A percentile compares a stretch with the other conserved stretches of the same genome.
These are phyloP conservation scores for Saprolegnia diclina DNA, from an alignment of 352 stramenopile species.

Conservation along the genomic window DNA sequence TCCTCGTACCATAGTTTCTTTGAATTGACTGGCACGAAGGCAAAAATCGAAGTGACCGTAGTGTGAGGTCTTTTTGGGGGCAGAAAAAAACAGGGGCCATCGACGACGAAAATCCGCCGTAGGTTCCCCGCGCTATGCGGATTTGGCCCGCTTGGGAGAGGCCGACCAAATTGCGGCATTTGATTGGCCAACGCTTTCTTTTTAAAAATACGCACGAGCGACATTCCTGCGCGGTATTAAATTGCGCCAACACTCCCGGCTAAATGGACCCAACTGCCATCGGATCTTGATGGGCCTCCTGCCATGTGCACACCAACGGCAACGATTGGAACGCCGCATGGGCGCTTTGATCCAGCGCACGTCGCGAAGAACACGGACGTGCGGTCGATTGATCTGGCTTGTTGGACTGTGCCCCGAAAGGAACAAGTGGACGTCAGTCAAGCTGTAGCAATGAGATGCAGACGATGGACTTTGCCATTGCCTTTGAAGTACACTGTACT, in stretches of 20 bases:
- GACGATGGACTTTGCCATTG: too few species aligned
- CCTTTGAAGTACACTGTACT: too few species aligned
- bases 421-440: too few species aligned
- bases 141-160: conserved; percentile 7
- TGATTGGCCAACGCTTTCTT: conserved; percentile 24
- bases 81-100: conserved; percentile 13
- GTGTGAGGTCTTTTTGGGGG: conserved; percentile 17
- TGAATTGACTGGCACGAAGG: conserved; percentile 25
- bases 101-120: background rate
- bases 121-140: conserved; percentile 26
- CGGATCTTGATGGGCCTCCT: background rate
- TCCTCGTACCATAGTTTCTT: conserved; percentile 17
- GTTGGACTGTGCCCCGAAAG: too few species aligned
- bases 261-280: conserved; percentile 5
- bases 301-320: background rate
- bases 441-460: too few species aligned
- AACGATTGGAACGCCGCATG: background rate
- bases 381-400: too few species aligned
- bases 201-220: background rate
- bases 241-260: background rate
- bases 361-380: too few species aligned
- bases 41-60: conserved; percentile 28
- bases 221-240: conserved; percentile 2
- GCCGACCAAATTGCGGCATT: background rate
- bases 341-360: background rate